Base-by-base conservation (phyloP, 768 basidiomycete species). In the Leccinum aurantiacum region DNA sequence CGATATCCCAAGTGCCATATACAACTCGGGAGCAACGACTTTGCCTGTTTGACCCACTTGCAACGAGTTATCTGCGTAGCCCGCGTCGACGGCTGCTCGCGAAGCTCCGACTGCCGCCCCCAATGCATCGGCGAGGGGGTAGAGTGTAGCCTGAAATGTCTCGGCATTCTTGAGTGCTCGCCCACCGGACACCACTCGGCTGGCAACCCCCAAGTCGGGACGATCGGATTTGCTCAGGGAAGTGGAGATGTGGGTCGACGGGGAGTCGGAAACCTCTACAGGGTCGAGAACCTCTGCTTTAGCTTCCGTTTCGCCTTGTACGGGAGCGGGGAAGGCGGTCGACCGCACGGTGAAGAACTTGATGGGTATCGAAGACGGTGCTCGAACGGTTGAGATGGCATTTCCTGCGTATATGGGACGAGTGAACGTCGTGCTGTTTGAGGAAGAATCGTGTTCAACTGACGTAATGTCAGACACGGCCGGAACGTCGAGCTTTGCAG, bases 41-140 rank as follows among this genome's bases (percentile, higher is more conserved):
- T 98, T 98, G 57, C 97, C 97, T 0, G 97, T 99, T 79, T 99
- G 97, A 24, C 97, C 97, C n/a, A 99, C 97, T 75, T 99, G 97
- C 54, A 98, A 71, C 4, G 93, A 95, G 76, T 98, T 98, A 75
- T 98, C 97, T 29, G 93, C 94, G 69, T 98, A 98, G 1, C 97
- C 97, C 27, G 95, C 93, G 73, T 99, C 97, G 17, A 99, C 97
- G 4, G 97, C 97, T 6, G 97, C 97, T 56, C 97, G 87, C 19
- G 93, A 95, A n/a, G 97, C 97, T 60, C 97, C 97, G 60, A 99
- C 91, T 29, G 96, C 96, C 9, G 97, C 97, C 44, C 93, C 93
- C 22, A 99, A 81, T 2, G 82, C 87, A 71, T 98, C 97, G 2
- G 96, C 97, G 17, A 98, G 84, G 0, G 97, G 97, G 67, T 94